Conservation (phyloP, 164 flowering plant species). For the Vitis labrusca region DNA sequence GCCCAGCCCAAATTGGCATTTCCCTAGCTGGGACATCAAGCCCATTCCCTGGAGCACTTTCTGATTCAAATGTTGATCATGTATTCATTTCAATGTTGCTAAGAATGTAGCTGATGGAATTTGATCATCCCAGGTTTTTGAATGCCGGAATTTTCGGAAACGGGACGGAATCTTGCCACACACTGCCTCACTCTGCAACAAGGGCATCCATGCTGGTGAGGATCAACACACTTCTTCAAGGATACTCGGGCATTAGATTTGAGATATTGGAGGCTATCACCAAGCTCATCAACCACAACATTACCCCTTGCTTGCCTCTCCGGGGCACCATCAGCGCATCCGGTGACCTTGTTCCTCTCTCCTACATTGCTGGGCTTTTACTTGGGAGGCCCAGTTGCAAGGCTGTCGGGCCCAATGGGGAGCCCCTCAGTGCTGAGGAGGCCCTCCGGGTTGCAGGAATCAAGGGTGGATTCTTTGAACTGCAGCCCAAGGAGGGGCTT, state of each 20-base stretch:
- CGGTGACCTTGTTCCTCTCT: conserved; percentile 45
- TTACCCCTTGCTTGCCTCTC: conserved; percentile 47
- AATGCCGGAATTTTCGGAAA: conserved; percentile 45
- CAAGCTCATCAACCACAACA: conserved; percentile 34
- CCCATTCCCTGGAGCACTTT: too few relatives aligned
- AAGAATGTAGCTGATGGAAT: too few relatives aligned
- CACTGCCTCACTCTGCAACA: conserved; percentile 32
- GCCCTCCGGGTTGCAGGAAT: conserved; percentile 38
- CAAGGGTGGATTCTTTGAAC: conserved; percentile 28
- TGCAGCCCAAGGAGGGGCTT: conserved; percentile 49
- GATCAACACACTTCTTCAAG: conserved; percentile 48
- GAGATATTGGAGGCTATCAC: conserved; percentile 44
- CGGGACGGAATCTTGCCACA: conserved; percentile 35
- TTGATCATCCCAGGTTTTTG: conserved; percentile 26
- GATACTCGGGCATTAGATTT: conserved; percentile 48
- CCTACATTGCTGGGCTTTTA: conserved; percentile 45
- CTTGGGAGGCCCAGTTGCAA: conserved; percentile 38
- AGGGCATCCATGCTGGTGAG: conserved; percentile 50
- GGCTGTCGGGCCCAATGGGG: conserved; percentile 36
- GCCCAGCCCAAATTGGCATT: too few relatives aligned
- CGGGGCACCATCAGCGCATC: conserved; percentile 50
- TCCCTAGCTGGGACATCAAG: too few relatives aligned
- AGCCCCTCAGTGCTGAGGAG: conserved; percentile 22
- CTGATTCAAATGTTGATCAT: too few relatives aligned
- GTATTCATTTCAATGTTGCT: too few relatives aligned